Percentiles rank a stretch among this genome's conserved stretches.
phyloP scores from a whole-genome alignment of 371 early-diverging fungal species.

The Mucor circinelloides region DNA sequence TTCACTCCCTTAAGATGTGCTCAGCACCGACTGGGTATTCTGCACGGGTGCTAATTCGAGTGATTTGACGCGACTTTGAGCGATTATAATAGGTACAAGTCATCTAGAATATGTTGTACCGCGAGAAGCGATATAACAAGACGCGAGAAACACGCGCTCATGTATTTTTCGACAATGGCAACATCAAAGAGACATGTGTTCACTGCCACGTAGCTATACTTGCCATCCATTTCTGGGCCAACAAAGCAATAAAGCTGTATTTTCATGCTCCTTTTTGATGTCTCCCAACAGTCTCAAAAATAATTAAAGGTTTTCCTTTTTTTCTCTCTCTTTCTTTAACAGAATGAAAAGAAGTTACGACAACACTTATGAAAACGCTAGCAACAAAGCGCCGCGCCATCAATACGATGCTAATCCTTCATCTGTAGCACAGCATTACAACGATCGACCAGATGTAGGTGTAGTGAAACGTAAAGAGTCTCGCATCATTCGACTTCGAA shows the following conservation, averaged over 20 bases:
- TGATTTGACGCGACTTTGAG: too few relatives aligned
- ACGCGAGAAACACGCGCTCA: too few relatives aligned
- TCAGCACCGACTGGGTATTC: too few relatives aligned
- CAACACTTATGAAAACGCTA: background rate
- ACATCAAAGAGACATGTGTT: background rate
- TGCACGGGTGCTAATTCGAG: too few relatives aligned
- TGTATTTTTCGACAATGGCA: too few relatives aligned
- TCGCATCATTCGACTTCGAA: constrained; percentile 81
- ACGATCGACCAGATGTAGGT: constrained; percentile 83
- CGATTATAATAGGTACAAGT: too few relatives aligned
- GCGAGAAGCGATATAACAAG: too few relatives aligned
- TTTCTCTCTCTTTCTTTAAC: constrained; percentile 1
- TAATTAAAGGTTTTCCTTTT: background rate
- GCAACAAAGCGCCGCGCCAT: background rate
- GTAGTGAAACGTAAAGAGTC: constrained; percentile 78
- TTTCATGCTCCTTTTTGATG: background rate
- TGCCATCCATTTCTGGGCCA: too few relatives aligned
- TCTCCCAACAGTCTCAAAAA: background rate
- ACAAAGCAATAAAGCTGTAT: too few relatives aligned
- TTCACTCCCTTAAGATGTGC: background rate
- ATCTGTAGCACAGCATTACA: constrained; percentile 91
- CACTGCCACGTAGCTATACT: too few relatives aligned
- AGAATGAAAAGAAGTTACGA: constrained; percentile 13
- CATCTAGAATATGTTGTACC: too few relatives aligned
- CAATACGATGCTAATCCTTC: constrained; percentile 14